phyloP scores from a whole-genome alignment of 1,139 yeast species.

The Ashbya aceris region DNA sequence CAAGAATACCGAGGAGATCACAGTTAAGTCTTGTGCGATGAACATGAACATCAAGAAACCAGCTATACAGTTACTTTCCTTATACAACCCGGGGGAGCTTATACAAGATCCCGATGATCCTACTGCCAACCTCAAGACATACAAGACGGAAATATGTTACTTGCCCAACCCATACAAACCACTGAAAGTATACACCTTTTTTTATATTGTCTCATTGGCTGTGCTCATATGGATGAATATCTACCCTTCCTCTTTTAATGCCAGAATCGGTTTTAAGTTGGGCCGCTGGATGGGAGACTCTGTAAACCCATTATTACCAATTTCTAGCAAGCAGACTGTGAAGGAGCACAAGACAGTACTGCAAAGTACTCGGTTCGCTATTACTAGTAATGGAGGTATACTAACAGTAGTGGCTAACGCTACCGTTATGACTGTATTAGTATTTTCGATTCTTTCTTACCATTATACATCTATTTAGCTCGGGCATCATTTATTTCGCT shows the following conservation, averaged over 20 bases:
- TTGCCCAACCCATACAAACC: slow-evolving; percentile 63
- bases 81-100: slow-evolving; percentile 40
- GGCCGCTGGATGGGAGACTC: background rate
- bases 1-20: slow-evolving; percentile 55
- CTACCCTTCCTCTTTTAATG: slow-evolving; percentile 18
- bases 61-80: slow-evolving; percentile 73
- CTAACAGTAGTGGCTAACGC: no score
- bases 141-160: slow-evolving; percentile 39
- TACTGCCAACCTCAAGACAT: slow-evolving; percentile 10
- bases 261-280: slow-evolving; percentile 7
- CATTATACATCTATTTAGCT: slow-evolving; percentile 4
- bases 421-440: background rate
- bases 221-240: slow-evolving; percentile 14
- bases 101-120: background rate
- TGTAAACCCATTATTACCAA: slow-evolving; percentile 6
- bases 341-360: no score
- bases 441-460: slow-evolving; percentile 5
- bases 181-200: slow-evolving; percentile 32
- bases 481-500: background rate
- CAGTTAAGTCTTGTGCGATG: slow-evolving; percentile 86
- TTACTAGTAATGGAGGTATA: no score
- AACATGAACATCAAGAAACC: slow-evolving; percentile 82
- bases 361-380: no score
- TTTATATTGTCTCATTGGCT: slow-evolving; percentile 21
- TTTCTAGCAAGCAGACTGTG: slow-evolving; percentile 6